Conservation (phyloP, 1,139 yeast species). For the Spencermartinsiella ligniputridi region DNA sequence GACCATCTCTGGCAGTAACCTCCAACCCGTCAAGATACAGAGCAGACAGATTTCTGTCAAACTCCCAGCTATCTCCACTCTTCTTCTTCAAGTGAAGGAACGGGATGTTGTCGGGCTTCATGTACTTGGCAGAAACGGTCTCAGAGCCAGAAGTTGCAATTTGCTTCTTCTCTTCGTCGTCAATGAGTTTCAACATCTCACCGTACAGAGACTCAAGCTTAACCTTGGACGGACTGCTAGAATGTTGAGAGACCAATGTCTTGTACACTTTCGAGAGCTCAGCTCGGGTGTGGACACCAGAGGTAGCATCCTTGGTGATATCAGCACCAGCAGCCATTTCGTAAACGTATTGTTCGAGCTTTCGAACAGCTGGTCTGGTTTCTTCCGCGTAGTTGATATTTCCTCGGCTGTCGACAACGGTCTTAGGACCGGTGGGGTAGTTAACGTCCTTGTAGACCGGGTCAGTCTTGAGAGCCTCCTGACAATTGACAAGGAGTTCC, state of each 20-base stretch:
- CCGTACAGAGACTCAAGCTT: conserved; percentile 79
- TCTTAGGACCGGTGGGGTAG: conserved; percentile 92
- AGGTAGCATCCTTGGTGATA: conserved; percentile 65
- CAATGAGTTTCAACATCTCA: conserved; percentile 71
- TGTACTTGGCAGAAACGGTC: conserved; percentile 28
- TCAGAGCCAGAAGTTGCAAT: conserved; percentile 43
- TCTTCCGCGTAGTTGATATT: conserved; percentile 77
- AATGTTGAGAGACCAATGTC: conserved; percentile 68
- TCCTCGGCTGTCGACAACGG: conserved; percentile 84
- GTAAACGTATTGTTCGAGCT: conserved; percentile 89
- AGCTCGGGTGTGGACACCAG: conserved; percentile 51
- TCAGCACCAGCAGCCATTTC: conserved; percentile 97
- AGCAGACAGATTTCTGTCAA: conserved; percentile 74
- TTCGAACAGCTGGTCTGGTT: conserved; percentile 86
- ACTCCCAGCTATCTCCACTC: conserved; percentile 73
- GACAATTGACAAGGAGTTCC: conserved; percentile 92
- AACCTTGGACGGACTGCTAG: conserved; percentile 53
- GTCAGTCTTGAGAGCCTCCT: conserved; percentile 70
- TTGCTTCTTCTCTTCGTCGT: conserved; percentile 53
- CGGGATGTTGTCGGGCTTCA: conserved; percentile 74
- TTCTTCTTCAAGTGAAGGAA: conserved; percentile 88
- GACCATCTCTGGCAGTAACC: conserved; percentile 86
- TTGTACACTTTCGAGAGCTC: conserved; percentile 82
- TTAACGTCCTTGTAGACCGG: conserved; percentile 96
- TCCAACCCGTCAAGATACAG: conserved; percentile 85